Percentiles rank a stretch among this genome's conserved stretches.
Evolutionary conservation across 495 filamentous ascomycete species (phyloP).

Genomic region (Clohesyomyces aquaticus): DNA sequence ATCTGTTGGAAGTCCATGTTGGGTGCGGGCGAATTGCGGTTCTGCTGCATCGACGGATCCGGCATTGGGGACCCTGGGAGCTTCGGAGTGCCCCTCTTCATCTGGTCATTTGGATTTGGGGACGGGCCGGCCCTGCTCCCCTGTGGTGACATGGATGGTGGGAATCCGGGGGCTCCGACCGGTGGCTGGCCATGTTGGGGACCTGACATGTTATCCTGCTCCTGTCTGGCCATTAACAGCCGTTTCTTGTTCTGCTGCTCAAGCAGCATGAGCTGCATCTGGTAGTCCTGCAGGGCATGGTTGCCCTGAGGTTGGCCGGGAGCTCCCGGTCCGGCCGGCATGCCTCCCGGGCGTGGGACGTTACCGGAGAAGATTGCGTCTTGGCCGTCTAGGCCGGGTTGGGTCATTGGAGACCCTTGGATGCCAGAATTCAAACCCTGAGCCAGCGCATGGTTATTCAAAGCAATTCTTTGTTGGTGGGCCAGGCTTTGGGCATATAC

Average conservation of each 20-base stretch:
- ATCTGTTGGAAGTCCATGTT: conserved; percentile 74
- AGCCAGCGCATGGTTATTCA: conserved; percentile 56
- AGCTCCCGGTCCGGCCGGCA: conserved; percentile 45
- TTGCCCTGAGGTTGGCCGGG: conserved; percentile 67
- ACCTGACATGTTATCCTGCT: conserved; percentile 66
- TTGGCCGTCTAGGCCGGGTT: conserved; percentile 44
- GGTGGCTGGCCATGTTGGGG: conserved; percentile 45
- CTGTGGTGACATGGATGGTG: conserved; percentile 77
- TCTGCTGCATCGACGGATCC: conserved; percentile 70
- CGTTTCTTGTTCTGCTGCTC: conserved; percentile 98
- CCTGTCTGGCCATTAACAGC: conserved; percentile 94
- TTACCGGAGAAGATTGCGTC: conserved; percentile 61
- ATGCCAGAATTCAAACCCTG: conserved; percentile 69
- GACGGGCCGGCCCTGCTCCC: conserved; percentile 81
- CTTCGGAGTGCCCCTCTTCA: conserved; percentile 89
- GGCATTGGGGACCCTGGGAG: conserved; percentile 84
- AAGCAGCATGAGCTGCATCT: conserved; percentile 98
- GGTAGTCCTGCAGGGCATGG: conserved; percentile 95
- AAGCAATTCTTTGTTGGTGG: conserved; percentile 70
- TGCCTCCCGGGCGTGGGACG: conserved; percentile 46
- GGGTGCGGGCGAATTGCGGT: conserved; percentile 79
- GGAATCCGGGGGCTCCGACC: conserved; percentile 60
- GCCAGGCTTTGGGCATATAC: conserved; percentile 83
- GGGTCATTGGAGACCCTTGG: conserved; percentile 83
- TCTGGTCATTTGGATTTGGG: conserved; percentile 85